Conservation (phyloP, 2,329 filamentous ascomycete genomes). For the Lomentospora prolificans region DNA sequence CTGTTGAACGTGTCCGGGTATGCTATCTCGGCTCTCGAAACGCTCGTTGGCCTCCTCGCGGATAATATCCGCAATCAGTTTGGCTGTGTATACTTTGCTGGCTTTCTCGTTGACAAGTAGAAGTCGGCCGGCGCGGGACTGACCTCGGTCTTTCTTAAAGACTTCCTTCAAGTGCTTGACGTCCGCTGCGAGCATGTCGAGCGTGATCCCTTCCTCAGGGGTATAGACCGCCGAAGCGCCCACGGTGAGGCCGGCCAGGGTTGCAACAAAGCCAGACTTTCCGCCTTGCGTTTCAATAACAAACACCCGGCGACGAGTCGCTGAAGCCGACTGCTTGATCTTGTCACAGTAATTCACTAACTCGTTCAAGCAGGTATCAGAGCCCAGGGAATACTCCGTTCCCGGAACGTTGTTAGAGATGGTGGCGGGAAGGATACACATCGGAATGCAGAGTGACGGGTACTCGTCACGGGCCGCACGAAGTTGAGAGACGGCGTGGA, state of each 20-base stretch:
- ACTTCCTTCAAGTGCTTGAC: slow-evolving; percentile 81
- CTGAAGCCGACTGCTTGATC: slow-evolving; percentile 93
- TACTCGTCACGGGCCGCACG: slow-evolving; percentile 70
- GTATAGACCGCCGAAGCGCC: slow-evolving; percentile 92
- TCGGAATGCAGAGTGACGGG: slow-evolving; percentile 82
- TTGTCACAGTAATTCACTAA: slow-evolving; percentile 93
- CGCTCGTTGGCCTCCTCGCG: slow-evolving; percentile 83
- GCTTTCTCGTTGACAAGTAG: slow-evolving; percentile 97
- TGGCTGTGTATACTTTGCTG: slow-evolving; percentile 80
- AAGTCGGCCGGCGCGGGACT: slow-evolving; percentile 81
- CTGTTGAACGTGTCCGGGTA: slow-evolving; percentile 91
- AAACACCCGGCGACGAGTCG: slow-evolving; percentile 86
- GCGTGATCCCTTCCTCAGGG: slow-evolving; percentile 87
- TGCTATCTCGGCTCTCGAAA: slow-evolving; percentile 86
- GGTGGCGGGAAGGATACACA: slow-evolving; percentile 86
- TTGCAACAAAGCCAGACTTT: slow-evolving; percentile 86
- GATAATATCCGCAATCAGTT: slow-evolving; percentile 92
- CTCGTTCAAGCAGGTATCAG: slow-evolving; percentile 93
- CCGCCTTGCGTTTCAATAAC: slow-evolving; percentile 97
- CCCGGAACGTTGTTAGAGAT: slow-evolving; percentile 98
- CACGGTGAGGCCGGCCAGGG: slow-evolving; percentile 80
- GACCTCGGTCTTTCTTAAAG: slow-evolving; percentile 76
- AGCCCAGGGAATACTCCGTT: slow-evolving; percentile 93
- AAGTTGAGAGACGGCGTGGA: slow-evolving; percentile 82
- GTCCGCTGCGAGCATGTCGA: slow-evolving; percentile 85